Conservation (phyloP, 1,284 basidiomycete species). For the Boletellus deceptivus region DNA sequence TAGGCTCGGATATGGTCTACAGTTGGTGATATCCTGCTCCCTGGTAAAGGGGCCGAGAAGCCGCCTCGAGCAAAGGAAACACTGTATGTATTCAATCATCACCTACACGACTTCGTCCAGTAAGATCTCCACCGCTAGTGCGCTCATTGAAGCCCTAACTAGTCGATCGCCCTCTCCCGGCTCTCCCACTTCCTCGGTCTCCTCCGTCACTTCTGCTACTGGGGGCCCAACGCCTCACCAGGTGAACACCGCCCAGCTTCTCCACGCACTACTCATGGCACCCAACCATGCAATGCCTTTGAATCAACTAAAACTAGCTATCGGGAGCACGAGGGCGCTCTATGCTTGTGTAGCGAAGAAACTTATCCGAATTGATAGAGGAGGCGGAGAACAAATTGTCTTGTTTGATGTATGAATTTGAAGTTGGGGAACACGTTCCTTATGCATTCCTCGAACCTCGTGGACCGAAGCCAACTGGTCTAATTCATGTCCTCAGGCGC, state of each 20-base stretch:
- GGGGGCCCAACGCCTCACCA: slow-evolving; percentile 55
- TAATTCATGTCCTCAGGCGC: neutral
- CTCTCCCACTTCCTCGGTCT: slow-evolving; percentile 44
- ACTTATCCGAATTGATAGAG: slow-evolving; percentile 69
- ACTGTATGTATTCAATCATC: slow-evolving; percentile 45
- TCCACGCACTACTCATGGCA: slow-evolving; percentile 50
- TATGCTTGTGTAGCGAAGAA: slow-evolving; percentile 73
- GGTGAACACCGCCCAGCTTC: slow-evolving; percentile 64
- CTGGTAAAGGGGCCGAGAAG: slow-evolving; percentile 43
- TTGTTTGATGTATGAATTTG: slow-evolving; percentile 54
- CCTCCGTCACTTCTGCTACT: slow-evolving; percentile 33
- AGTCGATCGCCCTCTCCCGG: slow-evolving; percentile 31
- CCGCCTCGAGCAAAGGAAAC: slow-evolving; percentile 60
- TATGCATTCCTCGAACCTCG: neutral
- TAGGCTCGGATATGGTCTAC: slow-evolving; percentile 69
- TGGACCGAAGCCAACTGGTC: neutral
- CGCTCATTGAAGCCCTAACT: slow-evolving; percentile 56
- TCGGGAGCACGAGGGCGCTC: slow-evolving; percentile 55
- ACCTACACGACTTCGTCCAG: neutral
- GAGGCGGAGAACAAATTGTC: slow-evolving; percentile 68
- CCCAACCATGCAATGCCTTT: slow-evolving; percentile 58
- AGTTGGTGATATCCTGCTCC: slow-evolving; percentile 61
- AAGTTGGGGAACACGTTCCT: slow-evolving; percentile 3
- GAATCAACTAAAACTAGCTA: slow-evolving; percentile 58
- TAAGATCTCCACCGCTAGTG: slow-evolving; percentile 36